Evolutionary conservation across 2,329 filamentous ascomycete species (phyloP).

Genomic region (Trichoderma aggressivum): DNA sequence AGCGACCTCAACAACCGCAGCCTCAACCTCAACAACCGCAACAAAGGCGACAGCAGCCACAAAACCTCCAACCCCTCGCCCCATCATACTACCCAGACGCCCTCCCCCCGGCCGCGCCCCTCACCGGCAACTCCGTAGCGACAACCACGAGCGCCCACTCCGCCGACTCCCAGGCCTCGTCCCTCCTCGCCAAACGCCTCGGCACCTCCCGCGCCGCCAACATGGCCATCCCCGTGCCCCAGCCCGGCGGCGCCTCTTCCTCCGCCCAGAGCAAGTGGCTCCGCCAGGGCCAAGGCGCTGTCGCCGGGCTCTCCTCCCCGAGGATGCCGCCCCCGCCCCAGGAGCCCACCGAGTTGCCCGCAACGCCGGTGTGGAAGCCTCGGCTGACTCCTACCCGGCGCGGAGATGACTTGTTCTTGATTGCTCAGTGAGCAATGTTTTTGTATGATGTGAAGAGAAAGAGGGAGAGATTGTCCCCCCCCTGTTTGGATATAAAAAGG

Average conservation of each 20-base stretch:
- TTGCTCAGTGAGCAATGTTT: constrained; percentile 42
- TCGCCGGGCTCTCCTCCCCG: neutral
- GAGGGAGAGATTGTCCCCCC: neutral
- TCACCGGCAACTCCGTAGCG: constrained; percentile 20
- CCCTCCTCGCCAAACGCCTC: constrained; percentile 52
- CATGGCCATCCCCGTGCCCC: constrained; percentile 37
- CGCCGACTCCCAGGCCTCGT: constrained; percentile 41
- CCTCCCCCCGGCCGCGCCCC: constrained; percentile 9
- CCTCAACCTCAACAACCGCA: constrained; percentile 23
- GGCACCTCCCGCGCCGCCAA: constrained; percentile 48
- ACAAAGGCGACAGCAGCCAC: constrained; percentile 26
- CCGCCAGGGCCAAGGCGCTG: too few relatives aligned
- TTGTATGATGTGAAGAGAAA: neutral
- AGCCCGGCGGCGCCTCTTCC: constrained; percentile 20
- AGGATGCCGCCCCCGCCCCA: constrained; percentile 3
- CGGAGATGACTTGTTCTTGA: constrained; percentile 62
- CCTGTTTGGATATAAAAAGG: neutral
- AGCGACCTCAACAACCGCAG: neutral
- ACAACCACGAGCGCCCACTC: constrained; percentile 35
- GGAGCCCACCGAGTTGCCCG: constrained; percentile 16
- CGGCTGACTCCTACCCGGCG: constrained; percentile 63
- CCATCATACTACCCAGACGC: constrained; percentile 14
- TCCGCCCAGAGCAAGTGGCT: constrained; percentile 19
- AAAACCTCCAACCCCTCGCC: constrained; percentile 16
- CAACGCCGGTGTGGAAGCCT: constrained; percentile 43